Conservation (phyloP, 805 yeast species). For the Candida alai region DNA sequence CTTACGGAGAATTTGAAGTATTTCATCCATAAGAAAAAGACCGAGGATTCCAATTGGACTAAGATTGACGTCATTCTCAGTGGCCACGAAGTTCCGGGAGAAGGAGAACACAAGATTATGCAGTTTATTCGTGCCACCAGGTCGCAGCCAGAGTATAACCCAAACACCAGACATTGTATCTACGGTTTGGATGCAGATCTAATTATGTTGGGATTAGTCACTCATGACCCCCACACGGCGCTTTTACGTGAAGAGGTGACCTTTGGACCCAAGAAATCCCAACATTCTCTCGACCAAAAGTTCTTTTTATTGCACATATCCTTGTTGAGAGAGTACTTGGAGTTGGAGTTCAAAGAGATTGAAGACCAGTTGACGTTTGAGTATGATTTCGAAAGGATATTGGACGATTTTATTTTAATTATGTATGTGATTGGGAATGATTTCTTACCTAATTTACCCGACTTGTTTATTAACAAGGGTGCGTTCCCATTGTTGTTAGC, state of each 20-base stretch:
- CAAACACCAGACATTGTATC: constrained; percentile 86
- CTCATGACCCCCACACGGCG: constrained; percentile 95
- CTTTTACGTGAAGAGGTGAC: constrained; percentile 91
- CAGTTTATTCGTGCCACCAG: constrained; percentile 78
- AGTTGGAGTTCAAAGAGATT: constrained; percentile 75
- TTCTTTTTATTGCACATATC: constrained; percentile 83
- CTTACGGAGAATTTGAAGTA: constrained; percentile 78
- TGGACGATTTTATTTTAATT: constrained; percentile 90
- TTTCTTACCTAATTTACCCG: constrained; percentile 95
- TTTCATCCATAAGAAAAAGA: constrained; percentile 81
- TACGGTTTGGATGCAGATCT: constrained; percentile 96
- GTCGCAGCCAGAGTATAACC: constrained; percentile 67
- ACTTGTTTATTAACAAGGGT: constrained; percentile 87
- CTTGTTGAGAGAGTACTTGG: constrained; percentile 84
- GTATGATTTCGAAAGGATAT: constrained; percentile 80
- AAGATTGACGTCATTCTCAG: constrained; percentile 70
- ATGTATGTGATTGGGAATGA: constrained; percentile 97
- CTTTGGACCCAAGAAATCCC: constrained; percentile 60
- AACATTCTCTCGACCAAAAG: constrained; percentile 67
- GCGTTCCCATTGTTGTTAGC: constrained; percentile 91
- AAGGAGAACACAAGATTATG: constrained; percentile 98
- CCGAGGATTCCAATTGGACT: constrained; percentile 86
- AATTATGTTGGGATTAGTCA: constrained; percentile 85
- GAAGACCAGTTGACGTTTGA: constrained; percentile 59
- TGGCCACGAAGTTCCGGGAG: constrained; percentile 97